These are phyloP conservation scores for Annulohypoxylon maeteangense DNA, from an alignment of 495 filamentous ascomycete genomes.

Conservation along the genomic window DNA sequence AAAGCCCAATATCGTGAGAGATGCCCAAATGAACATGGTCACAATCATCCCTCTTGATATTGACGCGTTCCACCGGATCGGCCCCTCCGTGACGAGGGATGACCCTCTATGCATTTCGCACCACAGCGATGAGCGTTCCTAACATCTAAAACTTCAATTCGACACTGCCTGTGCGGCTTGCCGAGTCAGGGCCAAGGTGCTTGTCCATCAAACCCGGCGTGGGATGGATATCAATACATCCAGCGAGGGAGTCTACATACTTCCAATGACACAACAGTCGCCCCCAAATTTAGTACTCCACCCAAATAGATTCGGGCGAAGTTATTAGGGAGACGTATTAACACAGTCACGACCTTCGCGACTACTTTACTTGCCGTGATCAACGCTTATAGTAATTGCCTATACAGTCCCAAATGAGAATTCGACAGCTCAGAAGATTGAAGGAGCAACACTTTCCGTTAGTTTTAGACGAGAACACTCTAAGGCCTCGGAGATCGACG, in stretches of 20 bases:
- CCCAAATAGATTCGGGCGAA: constrained; percentile 51
- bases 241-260: constrained; percentile 48
- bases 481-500: constrained; percentile 35
- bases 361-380: constrained; percentile 16
- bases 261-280: constrained; percentile 59
- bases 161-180: constrained; percentile 1
- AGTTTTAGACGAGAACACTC: constrained; percentile 33
- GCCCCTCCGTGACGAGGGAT: constrained; percentile 63
- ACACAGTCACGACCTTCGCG: constrained; percentile 23
- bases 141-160: background rate
- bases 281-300: constrained; percentile 52
- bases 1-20: constrained; percentile 66
- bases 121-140: constrained; percentile 50
- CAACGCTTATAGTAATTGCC: constrained; percentile 17
- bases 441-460: constrained; percentile 39
- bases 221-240: constrained; percentile 26
- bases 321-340: constrained; percentile 45
- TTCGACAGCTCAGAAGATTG: constrained; percentile 5
- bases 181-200: constrained; percentile 7
- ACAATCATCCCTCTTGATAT: constrained; percentile 62
- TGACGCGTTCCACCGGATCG: constrained; percentile 50
- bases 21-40: constrained; percentile 60
- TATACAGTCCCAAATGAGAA: constrained; percentile 6
- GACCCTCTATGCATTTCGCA: constrained; percentile 67
- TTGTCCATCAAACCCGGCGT: constrained; percentile 18